These are phyloP conservation scores for Hirschfeldia incana DNA, from an alignment of 345 rosid species.

Conservation along the genomic window DNA sequence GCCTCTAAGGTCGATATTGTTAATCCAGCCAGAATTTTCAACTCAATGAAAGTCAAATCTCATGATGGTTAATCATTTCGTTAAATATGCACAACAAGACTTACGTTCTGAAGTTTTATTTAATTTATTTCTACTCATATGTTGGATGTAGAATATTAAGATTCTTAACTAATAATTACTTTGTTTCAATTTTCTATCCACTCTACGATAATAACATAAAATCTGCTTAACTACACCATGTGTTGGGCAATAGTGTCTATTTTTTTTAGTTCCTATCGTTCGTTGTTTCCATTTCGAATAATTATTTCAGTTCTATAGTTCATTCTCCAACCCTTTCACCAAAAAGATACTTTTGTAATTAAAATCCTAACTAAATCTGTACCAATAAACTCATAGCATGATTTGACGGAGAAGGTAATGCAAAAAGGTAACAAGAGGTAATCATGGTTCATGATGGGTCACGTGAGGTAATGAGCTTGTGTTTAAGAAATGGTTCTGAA, in stretches of 20 bases:
- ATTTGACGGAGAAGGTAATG: not conserved
- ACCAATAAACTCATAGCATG: not conserved
- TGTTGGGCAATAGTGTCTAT: not conserved
- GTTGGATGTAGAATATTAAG: conserved; percentile 3
- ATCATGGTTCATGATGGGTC: conserved; percentile 35
- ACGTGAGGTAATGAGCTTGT: conserved; percentile 31
- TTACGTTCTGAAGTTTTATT: conserved; percentile 18
- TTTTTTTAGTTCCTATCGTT: not conserved
- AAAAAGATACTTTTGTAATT: not conserved
- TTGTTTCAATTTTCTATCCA: not conserved
- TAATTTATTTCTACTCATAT: not conserved
- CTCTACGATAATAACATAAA: not conserved
- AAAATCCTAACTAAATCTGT: not conserved
- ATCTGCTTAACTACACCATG: not conserved
- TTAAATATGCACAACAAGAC: conserved; percentile 28
- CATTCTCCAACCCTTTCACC: not conserved
- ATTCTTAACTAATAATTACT: conserved; percentile 3
- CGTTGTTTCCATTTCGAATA: not conserved
- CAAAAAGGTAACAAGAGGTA: not conserved
- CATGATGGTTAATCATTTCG: conserved; percentile 42
- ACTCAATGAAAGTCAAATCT: conserved; percentile 27
- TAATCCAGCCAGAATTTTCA: conserved; percentile 29
- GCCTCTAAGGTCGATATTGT: conserved; percentile 28
- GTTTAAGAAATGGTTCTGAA: conserved; percentile 26
- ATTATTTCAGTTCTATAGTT: not conserved